A percentile compares a stretch with the other conserved stretches of the same genome.
Evolutionary conservation across 1,139 yeast species (phyloP).

Genomic region (Yamadazyma dendronema): DNA sequence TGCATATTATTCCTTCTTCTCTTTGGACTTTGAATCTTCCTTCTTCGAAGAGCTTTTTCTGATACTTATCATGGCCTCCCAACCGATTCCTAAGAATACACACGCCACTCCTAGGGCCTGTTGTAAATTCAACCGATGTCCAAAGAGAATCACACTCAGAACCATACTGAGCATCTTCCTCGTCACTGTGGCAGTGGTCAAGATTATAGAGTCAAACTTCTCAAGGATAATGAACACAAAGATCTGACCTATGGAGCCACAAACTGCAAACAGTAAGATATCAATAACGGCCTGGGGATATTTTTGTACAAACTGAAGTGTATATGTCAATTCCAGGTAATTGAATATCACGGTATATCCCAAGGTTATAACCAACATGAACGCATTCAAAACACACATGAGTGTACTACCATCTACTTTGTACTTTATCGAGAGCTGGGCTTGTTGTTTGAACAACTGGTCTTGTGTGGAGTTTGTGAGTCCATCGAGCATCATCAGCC

Average conservation of each 20-base stretch:
- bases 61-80: constrained; percentile 21
- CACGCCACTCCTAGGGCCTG: constrained; percentile 81
- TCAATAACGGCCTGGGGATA: constrained; percentile 51
- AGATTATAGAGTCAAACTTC: constrained; percentile 75
- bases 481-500: constrained; percentile 82
- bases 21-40: neutral
- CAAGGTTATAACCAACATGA: constrained; percentile 44
- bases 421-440: constrained; percentile 7
- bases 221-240: constrained; percentile 85
- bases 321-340: constrained; percentile 45
- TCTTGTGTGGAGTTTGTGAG: constrained; percentile 93
- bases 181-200: constrained; percentile 93
- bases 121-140: constrained; percentile 57
- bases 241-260: constrained; percentile 91
- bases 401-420: constrained; percentile 67
- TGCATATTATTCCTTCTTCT: neutral
- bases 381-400: constrained; percentile 77
- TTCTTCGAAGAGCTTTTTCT: neutral
- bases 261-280: constrained; percentile 63
- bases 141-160: constrained; percentile 80
- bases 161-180: constrained; percentile 96
- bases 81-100: constrained; percentile 71
- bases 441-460: constrained; percentile 56
- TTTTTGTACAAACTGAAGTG: constrained; percentile 43
- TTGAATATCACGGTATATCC: constrained; percentile 44